Percentiles rank a stretch among this genome's conserved stretches.
Evolutionary conservation across 345 rosid species (phyloP).

Genomic region (Streptanthus diversifolius): DNA sequence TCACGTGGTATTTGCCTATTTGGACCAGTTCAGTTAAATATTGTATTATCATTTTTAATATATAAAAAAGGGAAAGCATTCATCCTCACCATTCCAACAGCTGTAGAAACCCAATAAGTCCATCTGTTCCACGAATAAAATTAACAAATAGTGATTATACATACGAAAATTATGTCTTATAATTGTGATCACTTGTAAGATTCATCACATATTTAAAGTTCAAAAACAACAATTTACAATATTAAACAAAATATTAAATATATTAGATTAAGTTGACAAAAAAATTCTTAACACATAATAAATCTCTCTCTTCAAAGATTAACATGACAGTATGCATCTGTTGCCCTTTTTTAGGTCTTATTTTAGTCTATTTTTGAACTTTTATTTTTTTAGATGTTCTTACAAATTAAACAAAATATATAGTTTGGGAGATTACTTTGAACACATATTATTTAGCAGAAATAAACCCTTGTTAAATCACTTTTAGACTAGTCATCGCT

Average conservation of each 20-base stretch:
- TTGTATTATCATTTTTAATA: not conserved
- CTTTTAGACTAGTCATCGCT: not conserved
- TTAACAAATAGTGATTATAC: not conserved
- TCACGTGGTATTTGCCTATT: slow-evolving; percentile 6
- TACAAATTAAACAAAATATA: not conserved
- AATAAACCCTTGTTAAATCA: not conserved
- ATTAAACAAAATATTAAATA: too few species aligned
- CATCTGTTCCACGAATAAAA: slow-evolving; percentile 37
- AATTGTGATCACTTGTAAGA: not conserved
- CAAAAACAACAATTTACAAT: too few species aligned
- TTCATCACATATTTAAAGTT: too few species aligned
- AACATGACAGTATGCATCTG: too few species aligned
- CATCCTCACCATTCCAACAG: slow-evolving; percentile 47
- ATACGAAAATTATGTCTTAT: not conserved
- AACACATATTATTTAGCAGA: not conserved
- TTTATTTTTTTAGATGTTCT: too few species aligned
- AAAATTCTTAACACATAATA: too few species aligned
- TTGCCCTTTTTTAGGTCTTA: too few species aligned
- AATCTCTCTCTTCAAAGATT: too few species aligned
- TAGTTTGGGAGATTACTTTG: not conserved
- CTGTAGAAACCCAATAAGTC: slow-evolving; percentile 43
- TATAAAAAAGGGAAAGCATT: not conserved
- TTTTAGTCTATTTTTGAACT: too few species aligned
- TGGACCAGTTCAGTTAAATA: not conserved
- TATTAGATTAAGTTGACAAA: too few species aligned